These are phyloP conservation scores for Begonia masoniana DNA, from an alignment of 306 rosid genomes.

Conservation along the genomic window DNA sequence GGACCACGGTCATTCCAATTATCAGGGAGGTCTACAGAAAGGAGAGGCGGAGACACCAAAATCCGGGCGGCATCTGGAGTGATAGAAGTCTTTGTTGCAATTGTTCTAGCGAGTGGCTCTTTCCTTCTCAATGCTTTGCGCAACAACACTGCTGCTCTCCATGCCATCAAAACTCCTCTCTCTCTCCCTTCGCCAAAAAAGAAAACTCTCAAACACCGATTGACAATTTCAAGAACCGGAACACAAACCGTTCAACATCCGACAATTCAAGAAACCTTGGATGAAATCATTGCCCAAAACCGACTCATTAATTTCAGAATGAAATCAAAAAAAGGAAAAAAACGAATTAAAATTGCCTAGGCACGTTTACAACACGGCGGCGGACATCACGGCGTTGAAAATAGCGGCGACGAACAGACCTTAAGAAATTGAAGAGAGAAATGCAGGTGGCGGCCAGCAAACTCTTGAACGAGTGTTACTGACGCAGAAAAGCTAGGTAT, in stretches of 20 bases:
- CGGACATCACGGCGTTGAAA: neutral
- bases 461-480: too few species aligned
- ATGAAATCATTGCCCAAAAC: too few species aligned
- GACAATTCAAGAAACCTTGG: too few species aligned
- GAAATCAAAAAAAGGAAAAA: too few species aligned
- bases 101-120: constrained; percentile 21
- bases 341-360: too few species aligned
- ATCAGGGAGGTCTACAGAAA: constrained; percentile 63
- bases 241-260: too few species aligned
- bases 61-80: constrained; percentile 22
- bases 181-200: neutral
- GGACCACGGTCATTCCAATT: constrained; percentile 39
- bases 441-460: too few species aligned
- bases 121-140: constrained; percentile 19
- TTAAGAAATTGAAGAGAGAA: constrained; percentile 4
- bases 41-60: constrained; percentile 62
- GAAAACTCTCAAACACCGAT: neutral
- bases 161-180: constrained; percentile 13
- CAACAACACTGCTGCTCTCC: constrained; percentile 27
- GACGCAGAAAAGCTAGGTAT: too few species aligned
- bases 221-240: neutral
- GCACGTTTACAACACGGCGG: too few species aligned
- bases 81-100: constrained; percentile 18
- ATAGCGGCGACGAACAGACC: neutral
- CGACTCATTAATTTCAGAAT: too few species aligned